Evolutionary conservation across 139 green algal species (phyloP), one percentile per base, ranked within the genome.

Genomic region (Picochlorum sp.): DNA sequence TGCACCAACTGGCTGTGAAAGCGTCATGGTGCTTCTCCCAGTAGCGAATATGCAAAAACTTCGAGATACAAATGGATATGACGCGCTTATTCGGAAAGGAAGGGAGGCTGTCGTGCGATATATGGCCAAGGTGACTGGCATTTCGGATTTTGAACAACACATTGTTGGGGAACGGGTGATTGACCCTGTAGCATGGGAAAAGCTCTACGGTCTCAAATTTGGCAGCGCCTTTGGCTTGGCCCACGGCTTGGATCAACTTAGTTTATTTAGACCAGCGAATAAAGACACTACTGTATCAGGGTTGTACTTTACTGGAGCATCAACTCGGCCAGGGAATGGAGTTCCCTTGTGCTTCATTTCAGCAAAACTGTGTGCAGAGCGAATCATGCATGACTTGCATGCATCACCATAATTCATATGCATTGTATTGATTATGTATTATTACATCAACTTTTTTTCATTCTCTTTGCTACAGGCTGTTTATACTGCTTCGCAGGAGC

Each of bases 221-320:
- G 89, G 89, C 2, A 83, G 88, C 1, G 89, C 81, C 9, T 96
- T 96, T 70, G 89, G 89, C 18, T 68, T 96, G 46, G 64, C 76
- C 0, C 89, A 96, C 66, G 82, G 85, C 6, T 62, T 96, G 46
- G 32, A 77, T 46, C 89, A 96, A 75, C 80, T 96, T 21, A 77
- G 79, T 2, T n/a, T 82, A 4, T 84, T 96, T 44, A 65, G 71
- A 51, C 71, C 71, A 4, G 28, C 34, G 23, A 72, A 64, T 13
- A 74, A 81, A 65, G 74, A 85, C 52, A 4, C 30, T 8, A 50
- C 68, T 54, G 37, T 89, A 18, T 18, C 60, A 8, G 87, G 89
- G 1, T 69, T 96, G 57, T 92, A 90, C 72, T 85, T 88, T 44
- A 74, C 85, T 13, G 88, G 88, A 1, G 86, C 88, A 9, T 85